phyloP scores from a whole-genome alignment of 1,139 yeast species.

The Spathaspora sp. region DNA sequence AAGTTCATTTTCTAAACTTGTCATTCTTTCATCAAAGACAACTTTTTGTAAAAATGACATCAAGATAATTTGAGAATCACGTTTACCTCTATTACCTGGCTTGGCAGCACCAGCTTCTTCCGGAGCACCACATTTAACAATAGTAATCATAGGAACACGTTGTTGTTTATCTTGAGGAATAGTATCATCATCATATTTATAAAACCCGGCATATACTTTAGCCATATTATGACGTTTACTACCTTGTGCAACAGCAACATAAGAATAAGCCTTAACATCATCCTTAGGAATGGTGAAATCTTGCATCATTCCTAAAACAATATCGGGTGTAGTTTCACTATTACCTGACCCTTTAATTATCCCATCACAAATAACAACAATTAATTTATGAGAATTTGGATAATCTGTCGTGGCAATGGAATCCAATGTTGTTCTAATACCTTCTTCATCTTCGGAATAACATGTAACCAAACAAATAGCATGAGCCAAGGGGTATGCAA shows the following conservation, averaged over 20 bases:
- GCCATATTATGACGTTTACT: slow-evolving; percentile 95
- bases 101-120: slow-evolving; percentile 76
- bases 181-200: slow-evolving; percentile 72
- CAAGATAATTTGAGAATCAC: slow-evolving; percentile 92
- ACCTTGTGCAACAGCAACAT: slow-evolving; percentile 94
- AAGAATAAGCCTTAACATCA: slow-evolving; percentile 75
- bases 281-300: slow-evolving; percentile 74
- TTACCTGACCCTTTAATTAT: slow-evolving; percentile 92
- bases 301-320: slow-evolving; percentile 82
- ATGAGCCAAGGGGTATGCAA: slow-evolving; percentile 84
- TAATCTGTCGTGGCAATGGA: slow-evolving; percentile 90
- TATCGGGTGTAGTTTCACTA: slow-evolving; percentile 82
- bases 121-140: slow-evolving; percentile 93
- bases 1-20: slow-evolving; percentile 84
- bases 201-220: slow-evolving; percentile 89
- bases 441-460: slow-evolving; percentile 88
- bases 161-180: slow-evolving; percentile 82
- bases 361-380: slow-evolving; percentile 90
- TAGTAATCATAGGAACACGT: slow-evolving; percentile 76
- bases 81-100: slow-evolving; percentile 97
- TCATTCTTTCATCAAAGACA: slow-evolving; percentile 96
- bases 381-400: slow-evolving; percentile 89
- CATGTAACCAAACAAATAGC: slow-evolving; percentile 84
- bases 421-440: slow-evolving; percentile 83
- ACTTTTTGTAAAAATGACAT: slow-evolving; percentile 92